phyloP scores from a whole-genome alignment of 225 moss, liverwort and hornwort genomes.

The Bryum argenteum region DNA sequence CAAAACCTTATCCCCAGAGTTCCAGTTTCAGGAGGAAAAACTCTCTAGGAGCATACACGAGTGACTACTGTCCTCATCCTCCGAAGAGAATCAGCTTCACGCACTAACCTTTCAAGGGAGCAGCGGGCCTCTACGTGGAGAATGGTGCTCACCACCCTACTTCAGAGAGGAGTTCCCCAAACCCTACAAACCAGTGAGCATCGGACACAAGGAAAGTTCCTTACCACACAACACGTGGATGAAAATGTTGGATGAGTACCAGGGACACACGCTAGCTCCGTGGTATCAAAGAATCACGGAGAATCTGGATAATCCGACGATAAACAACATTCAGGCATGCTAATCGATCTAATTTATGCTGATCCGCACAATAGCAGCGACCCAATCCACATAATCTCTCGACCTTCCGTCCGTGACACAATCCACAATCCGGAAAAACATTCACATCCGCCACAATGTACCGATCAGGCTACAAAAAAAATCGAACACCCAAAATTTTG shows the following conservation, averaged over 20 bases:
- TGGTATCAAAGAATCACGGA: constrained; percentile 7
- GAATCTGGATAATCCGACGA: neutral
- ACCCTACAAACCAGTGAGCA: neutral
- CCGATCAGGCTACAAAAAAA: too few species aligned
- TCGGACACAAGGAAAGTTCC: constrained; percentile 36
- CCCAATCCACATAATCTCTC: too few species aligned
- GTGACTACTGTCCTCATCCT: neutral
- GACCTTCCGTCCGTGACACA: too few species aligned
- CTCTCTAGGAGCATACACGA: neutral
- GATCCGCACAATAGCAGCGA: too few species aligned
- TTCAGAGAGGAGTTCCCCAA: neutral
- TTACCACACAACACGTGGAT: constrained; percentile 22
- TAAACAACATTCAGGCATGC: too few species aligned
- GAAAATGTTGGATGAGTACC: constrained; percentile 30
- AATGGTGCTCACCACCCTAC: neutral
- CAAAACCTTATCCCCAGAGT: constrained; percentile 15
- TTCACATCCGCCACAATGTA: too few species aligned
- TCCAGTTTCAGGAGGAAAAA: neutral
- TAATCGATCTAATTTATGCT: neutral
- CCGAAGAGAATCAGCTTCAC: neutral
- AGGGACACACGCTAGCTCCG: neutral
- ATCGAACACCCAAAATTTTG: too few species aligned
- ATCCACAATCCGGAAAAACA: too few species aligned
- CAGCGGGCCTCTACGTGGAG: neutral
- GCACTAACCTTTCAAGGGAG: neutral